A percentile compares a stretch with the other conserved stretches of the same genome.
Evolutionary conservation across 345 rosid genomes (phyloP).

Genomic region (Clarkia xantiana): DNA sequence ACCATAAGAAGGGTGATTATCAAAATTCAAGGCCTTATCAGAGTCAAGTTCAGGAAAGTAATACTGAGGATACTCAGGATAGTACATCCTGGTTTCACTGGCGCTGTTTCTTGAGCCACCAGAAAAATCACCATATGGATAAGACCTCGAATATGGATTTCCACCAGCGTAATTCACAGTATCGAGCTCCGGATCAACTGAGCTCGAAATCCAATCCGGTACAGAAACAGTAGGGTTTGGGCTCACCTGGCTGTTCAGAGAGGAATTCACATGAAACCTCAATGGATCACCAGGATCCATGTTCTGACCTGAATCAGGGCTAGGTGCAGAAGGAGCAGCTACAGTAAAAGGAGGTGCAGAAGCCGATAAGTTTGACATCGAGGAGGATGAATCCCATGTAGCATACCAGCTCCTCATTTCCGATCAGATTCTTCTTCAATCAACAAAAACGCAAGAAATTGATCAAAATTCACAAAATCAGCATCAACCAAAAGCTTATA

Average conservation of each 20-base stretch:
- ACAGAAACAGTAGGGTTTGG: slow-evolving; percentile 3
- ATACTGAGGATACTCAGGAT: slow-evolving; percentile 23
- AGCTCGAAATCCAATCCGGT: slow-evolving; percentile 10
- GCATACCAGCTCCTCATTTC: slow-evolving; percentile 1
- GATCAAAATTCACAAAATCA: no score
- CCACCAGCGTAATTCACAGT: slow-evolving; percentile 9
- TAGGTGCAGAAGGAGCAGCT: slow-evolving; percentile 15
- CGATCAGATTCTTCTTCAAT: no score
- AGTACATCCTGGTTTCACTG: slow-evolving; percentile 24
- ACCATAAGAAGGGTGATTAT: slow-evolving; percentile 14
- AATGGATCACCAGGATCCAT: slow-evolving; percentile 13
- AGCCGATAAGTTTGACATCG: slow-evolving; percentile 35
- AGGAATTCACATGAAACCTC: slow-evolving; percentile 11
- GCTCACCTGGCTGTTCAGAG: slow-evolving; percentile 14
- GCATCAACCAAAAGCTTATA: no score
- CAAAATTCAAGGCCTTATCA: slow-evolving; percentile 2
- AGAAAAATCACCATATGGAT: slow-evolving; percentile 12
- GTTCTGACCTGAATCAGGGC: slow-evolving; percentile 6
- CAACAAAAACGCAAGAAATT: no score
- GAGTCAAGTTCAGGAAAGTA: slow-evolving; percentile 11
- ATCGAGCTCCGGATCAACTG: not conserved
- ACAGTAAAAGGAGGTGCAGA: slow-evolving; percentile 51
- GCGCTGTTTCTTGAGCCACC: slow-evolving; percentile 5
- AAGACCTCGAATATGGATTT: slow-evolving; percentile 15
- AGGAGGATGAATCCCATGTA: slow-evolving; percentile 12